Evolutionary conservation across 805 yeast genomes (phyloP).

Genomic region (Pichia membranifaciens): DNA sequence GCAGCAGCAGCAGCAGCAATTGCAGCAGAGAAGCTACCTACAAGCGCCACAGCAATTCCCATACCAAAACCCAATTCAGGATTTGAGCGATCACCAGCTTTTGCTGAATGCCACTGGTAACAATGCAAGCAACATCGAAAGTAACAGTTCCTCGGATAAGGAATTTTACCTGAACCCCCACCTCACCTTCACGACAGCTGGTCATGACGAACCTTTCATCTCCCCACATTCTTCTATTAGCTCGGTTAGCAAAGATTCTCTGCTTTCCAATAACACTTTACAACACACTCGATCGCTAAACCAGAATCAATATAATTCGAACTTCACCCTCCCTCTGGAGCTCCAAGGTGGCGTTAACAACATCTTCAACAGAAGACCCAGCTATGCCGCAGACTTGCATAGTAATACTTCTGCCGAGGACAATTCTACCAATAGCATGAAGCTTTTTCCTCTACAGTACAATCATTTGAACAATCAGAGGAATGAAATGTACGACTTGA

Average conservation of each 20-base stretch:
- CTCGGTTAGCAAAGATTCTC: constrained; percentile 26
- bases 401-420: constrained; percentile 17
- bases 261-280: constrained; percentile 14
- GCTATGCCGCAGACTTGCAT: constrained; percentile 65
- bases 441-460: not conserved
- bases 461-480: constrained; percentile 7
- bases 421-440: not conserved
- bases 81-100: not conserved
- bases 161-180: constrained; percentile 18
- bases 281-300: constrained; percentile 7
- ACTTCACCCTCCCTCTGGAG: constrained; percentile 49
- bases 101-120: not conserved
- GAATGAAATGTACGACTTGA: constrained; percentile 9
- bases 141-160: constrained; percentile 15
- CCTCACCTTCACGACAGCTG: constrained; percentile 2
- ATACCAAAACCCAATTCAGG: too few relatives aligned
- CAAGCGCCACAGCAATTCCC: constrained; percentile 5
- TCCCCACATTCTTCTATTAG: constrained; percentile 30
- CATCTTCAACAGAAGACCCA: constrained; percentile 64
- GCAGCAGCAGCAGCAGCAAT: constrained; percentile 11
- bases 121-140: not conserved
- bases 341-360: constrained; percentile 60
- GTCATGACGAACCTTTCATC: constrained; percentile 16
- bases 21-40: constrained; percentile 12
- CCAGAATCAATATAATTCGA: constrained; percentile 6